Evolutionary conservation across 73 alveolate species (phyloP).

Genomic region (Durusdinium trenchii): DNA sequence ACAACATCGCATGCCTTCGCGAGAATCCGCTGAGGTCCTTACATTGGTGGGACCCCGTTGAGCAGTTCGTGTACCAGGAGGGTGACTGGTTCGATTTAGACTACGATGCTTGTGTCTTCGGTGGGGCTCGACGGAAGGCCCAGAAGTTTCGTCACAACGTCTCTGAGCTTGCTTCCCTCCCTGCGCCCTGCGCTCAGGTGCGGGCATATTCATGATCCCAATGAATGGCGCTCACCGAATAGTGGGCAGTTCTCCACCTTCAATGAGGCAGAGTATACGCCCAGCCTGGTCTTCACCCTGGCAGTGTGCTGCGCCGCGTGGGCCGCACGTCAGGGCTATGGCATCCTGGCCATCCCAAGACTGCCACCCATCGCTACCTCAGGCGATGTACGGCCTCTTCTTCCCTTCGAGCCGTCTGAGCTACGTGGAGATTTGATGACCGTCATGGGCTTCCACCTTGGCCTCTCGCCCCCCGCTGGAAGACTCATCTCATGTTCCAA

Average conservation of each 20-base stretch:
- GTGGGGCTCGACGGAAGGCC: conserved; percentile 14
- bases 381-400: not conserved
- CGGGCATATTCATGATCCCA: not conserved
- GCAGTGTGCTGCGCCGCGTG: not conserved
- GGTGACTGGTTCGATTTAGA: not conserved
- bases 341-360: not conserved
- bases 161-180: not conserved
- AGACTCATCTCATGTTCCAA: not conserved
- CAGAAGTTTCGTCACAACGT: not conserved
- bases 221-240: not conserved
- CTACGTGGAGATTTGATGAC: not conserved
- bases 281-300: not conserved
- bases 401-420: not conserved
- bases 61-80: not conserved
- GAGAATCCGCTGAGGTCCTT: not conserved
- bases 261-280: not conserved
- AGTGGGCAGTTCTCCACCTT: not conserved
- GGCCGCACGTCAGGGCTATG: not conserved
- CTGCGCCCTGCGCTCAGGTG: not conserved
- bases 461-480: not conserved
- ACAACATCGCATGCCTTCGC: not conserved
- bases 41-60: conserved; percentile 12
- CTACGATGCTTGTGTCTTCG: conserved; percentile 4
- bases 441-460: not conserved
- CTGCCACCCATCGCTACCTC: not conserved